Conservation (phyloP, 2,329 filamentous ascomycete species). For the Didymella exigua region DNA sequence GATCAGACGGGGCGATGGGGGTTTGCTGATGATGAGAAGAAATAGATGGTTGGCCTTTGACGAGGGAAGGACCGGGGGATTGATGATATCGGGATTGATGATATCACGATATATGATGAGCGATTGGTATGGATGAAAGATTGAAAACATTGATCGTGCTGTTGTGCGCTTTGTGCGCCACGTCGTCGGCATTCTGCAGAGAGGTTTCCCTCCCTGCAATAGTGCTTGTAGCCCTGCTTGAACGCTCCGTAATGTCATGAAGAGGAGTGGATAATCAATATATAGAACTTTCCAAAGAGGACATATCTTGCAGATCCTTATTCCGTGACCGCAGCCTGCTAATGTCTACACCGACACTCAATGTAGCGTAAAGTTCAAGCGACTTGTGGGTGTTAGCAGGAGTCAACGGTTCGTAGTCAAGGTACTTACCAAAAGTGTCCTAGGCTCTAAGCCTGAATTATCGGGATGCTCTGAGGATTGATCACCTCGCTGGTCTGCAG, state of each 20-base stretch:
- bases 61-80: no score
- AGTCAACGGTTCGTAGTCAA: neutral
- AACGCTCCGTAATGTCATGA: neutral
- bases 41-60: neutral
- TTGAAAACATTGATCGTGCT: neutral
- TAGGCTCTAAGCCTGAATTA: neutral
- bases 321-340: neutral
- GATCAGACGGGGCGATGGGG: conserved; percentile 47
- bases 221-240: neutral
- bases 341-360: neutral
- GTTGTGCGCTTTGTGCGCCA: neutral
- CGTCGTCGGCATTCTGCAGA: neutral
- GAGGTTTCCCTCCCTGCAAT: neutral
- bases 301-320: neutral
- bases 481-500: conserved; percentile 37
- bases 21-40: conserved; percentile 36
- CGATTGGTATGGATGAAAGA: neutral
- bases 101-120: neutral
- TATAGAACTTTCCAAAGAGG: neutral
- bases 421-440: neutral
- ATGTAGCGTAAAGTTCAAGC: neutral
- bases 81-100: neutral
- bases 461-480: conserved; percentile 22
- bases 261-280: neutral
- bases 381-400: neutral